Percentiles rank a stretch among this genome's conserved stretches.
Evolutionary conservation across 2,329 filamentous ascomycete genomes (phyloP).

Genomic region (Cytospora piceae): DNA sequence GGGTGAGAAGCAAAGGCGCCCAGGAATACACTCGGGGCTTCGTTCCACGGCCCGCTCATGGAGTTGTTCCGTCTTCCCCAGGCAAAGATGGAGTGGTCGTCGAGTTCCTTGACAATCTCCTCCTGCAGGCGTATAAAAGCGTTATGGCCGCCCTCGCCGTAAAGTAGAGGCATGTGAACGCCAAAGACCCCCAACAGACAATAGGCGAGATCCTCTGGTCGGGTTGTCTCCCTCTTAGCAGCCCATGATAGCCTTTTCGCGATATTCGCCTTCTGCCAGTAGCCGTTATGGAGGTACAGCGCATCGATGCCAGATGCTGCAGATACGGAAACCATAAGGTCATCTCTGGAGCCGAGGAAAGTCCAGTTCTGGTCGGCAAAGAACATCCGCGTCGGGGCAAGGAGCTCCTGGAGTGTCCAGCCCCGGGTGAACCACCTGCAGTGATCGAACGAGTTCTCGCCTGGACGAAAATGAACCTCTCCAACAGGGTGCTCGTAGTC

Average conservation of each 20-base stretch:
- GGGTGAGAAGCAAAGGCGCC: constrained; percentile 18
- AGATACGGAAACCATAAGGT: not conserved
- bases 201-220: constrained; percentile 18
- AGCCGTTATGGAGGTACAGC: not conserved
- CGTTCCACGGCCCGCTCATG: constrained; percentile 13
- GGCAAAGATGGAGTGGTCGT: constrained; percentile 22
- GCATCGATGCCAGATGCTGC: constrained; percentile 10
- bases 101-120: constrained; percentile 20
- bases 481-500: constrained; percentile 11
- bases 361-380: constrained; percentile 16
- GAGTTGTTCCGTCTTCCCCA: constrained; percentile 18
- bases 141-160: constrained; percentile 19
- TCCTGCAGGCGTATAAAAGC: constrained; percentile 20
- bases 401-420: not conserved
- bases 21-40: constrained; percentile 1
- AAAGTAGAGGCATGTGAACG: constrained; percentile 14
- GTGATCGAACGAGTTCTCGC: not conserved
- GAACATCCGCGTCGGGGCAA: not conserved
- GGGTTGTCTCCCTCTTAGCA: constrained; percentile 12
- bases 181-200: constrained; percentile 12
- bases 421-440: constrained; percentile 17
- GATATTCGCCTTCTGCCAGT: constrained; percentile 14
- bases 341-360: constrained; percentile 1
- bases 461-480: not conserved
- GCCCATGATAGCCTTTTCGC: constrained; percentile 19